Evolutionary conservation across 2,329 filamentous ascomycete species (phyloP), one percentile per base, ranked within the genome.

Genomic region (Fusarium nanum): DNA sequence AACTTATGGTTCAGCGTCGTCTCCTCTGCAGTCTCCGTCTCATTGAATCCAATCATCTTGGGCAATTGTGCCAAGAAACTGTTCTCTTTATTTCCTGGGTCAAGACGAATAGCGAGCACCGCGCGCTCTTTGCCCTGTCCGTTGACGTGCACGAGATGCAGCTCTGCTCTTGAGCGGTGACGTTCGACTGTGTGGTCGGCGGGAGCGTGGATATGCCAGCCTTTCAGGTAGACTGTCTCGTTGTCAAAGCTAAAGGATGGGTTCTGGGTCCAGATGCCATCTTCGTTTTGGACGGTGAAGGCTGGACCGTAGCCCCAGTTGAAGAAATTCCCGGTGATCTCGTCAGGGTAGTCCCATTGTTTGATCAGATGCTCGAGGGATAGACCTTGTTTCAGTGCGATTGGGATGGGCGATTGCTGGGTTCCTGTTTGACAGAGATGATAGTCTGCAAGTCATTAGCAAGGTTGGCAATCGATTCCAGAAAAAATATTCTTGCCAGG

Each of bases 271-370:
- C 70, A 71, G 1, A 49, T 34, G 0, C 32, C 16, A 2, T 72
- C 60, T 4, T 72, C 67, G 5, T 73, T 67, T 5, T 57, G 46
- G 9, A 73, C 46, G 0, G 70, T 73, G 16, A 71, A 72, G 2
- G 70, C 70, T 2, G 64, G 64, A 0, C 70, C 70, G 3, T 72
- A 72, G 1, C 64, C 67, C 70, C 70, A 72, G 40, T 73, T 72
- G 46, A 54, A 71, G 40, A 71, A 72, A 7, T 71, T 67, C 5
- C 70, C 70, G 1, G 57, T 42, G 14, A 60, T 11, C 0, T 61
- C 25, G 5, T 12, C 14, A 1, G 70, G 67, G 9, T 73, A 72
- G 5, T 60, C 27, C 60, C 68, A 72, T 0, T 30, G 3, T 7
- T 47, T 61, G 11, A 54, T 59, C 8, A 71, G 8, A 14, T 72